Base-by-base conservation (phyloP, 2,329 filamentous ascomycete species). In the Rachicladosporium sp. region DNA sequence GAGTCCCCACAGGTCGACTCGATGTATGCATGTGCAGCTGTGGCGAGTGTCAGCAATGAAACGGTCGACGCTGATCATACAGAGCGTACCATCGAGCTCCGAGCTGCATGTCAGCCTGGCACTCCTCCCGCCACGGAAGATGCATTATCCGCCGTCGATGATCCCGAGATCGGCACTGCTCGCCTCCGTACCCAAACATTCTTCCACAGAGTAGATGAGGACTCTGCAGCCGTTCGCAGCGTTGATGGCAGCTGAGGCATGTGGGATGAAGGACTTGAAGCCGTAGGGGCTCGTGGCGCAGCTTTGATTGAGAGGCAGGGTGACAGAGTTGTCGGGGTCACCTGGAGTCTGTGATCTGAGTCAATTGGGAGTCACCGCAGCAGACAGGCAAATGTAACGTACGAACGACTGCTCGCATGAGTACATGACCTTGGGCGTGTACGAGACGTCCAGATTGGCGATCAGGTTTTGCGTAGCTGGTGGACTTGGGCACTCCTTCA, bases 251-350 rank as follows among this genome's bases (percentile, higher is more conserved):
- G 30, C 33, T 4, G 37, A 38, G 1, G 31, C 33, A 3, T 36
- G 30, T 8, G 39, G 31, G 19, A 48, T 19, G 30, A 40, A 44
- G 29, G 41, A 43, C 31, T 38, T 41, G 40, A 46, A 48, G n/a
- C 30, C 44, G 21, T 41, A 46, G 2, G 44, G 42, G 32, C 40
- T 46, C 11, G 44, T 44, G 31, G 34, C 35, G 36, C 46, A 48
- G 13, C 37, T 35, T 7, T 44, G 43, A 7, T 38, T 41, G 13
- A 45, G 43, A 12, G 36, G 29, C 23, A 46, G 27, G 2, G 29
- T 44, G 13, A 44, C 33, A 21, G 39, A 36, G 7, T 34, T 11
- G 21, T n/a, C 9, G n/a, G 36, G 34, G 21, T 2, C 7, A 9
- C 37, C 35, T 10, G 34, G 30, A 10, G 10, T 10, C 23, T 30